Evolutionary conservation across 2,329 filamentous ascomycete genomes (phyloP).

Genomic region (Nannizziopsis arthrosporioides): DNA sequence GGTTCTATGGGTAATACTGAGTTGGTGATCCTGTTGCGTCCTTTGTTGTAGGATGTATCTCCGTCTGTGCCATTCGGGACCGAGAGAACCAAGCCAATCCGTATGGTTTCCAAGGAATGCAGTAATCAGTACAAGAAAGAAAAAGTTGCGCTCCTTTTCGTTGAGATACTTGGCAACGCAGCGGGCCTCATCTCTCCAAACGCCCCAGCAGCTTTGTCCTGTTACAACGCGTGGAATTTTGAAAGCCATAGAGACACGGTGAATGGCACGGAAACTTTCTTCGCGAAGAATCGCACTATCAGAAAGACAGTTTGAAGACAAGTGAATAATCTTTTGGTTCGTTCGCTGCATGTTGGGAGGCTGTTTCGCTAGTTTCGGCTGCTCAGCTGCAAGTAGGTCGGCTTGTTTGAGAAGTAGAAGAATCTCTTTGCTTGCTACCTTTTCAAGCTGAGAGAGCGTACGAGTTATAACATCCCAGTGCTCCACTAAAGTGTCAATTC

Average conservation of each 20-base stretch:
- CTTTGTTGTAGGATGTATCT: slow-evolving; percentile 43
- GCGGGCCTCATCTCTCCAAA: slow-evolving; percentile 50
- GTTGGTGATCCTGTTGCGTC: slow-evolving; percentile 36
- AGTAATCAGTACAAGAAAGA: slow-evolving; percentile 48
- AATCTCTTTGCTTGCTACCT: slow-evolving; percentile 42
- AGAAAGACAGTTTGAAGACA: slow-evolving; percentile 40
- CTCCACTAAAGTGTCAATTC: slow-evolving; percentile 45
- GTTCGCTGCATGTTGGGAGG: slow-evolving; percentile 39
- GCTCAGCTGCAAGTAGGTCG: slow-evolving; percentile 31
- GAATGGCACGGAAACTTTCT: slow-evolving; percentile 37
- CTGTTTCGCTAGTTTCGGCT: slow-evolving; percentile 35
- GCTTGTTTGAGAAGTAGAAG: slow-evolving; percentile 39
- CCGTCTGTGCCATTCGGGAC: slow-evolving; percentile 44
- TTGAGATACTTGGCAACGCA: slow-evolving; percentile 46
- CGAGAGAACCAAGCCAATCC: slow-evolving; percentile 46
- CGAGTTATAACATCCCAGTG: slow-evolving; percentile 50
- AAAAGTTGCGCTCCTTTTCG: slow-evolving; percentile 47
- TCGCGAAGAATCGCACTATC: slow-evolving; percentile 36
- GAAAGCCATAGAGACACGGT: slow-evolving; percentile 43
- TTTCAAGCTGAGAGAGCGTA: slow-evolving; percentile 43
- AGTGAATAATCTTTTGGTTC: slow-evolving; percentile 39
- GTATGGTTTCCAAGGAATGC: slow-evolving; percentile 50
- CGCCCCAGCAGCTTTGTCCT: slow-evolving; percentile 48
- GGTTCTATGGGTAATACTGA: slow-evolving; percentile 42
- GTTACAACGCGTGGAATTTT: slow-evolving; percentile 46